Evolutionary conservation across 1,139 yeast genomes (phyloP), one percentile per base, ranked within the genome.

Genomic region (Lodderomyces parapsilosis): DNA sequence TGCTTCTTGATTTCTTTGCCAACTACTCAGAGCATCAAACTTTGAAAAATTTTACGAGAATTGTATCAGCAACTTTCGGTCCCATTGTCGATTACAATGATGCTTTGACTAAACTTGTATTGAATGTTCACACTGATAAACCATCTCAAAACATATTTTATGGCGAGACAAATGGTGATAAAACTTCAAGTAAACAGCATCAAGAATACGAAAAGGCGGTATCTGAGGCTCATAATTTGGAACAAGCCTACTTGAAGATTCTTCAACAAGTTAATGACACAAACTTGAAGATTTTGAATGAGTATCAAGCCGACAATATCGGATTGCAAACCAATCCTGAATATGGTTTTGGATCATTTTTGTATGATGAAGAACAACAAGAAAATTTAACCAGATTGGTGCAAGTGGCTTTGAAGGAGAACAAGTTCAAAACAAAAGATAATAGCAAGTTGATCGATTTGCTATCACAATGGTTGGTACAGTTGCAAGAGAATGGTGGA

Each of bases 321-420:
- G 78, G 78, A 20, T 62, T 67, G 42, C 67, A 72, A 36, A 47
- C 81, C 14, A 76, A 73, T 49, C 98, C 98, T 9, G 97, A 90
- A 63, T 90, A 71, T 59, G 96, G 97, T 2, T 88, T 78, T 53
- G 99, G 99, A 63, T 70, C 81, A 30, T 89, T 74, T 57, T 66
- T 90, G 54, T 78, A 76, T 38, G 69, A 68, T 35, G 75, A 80
- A 55, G 81, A 82, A 54, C 70, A 76, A 49, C 74, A 78, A 43
- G 57, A 66, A 22, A 60, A 66, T 30, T 71, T 86, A 52, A 57
- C 78, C 28, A 61, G 66, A 3, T 59, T 74, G 47, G 81, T 83
- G n/a, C 71, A 74, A 49, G 49, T 57, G 5, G 68, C 82, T 2
- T 60, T 86, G 35, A 80, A 80, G 53, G 59, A 66, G 13, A 73